Percentiles rank a stretch among this genome's conserved stretches.
These are phyloP conservation scores for Diaporthe citri DNA, from an alignment of 2,329 filamentous ascomycete species.

Conservation along the genomic window DNA sequence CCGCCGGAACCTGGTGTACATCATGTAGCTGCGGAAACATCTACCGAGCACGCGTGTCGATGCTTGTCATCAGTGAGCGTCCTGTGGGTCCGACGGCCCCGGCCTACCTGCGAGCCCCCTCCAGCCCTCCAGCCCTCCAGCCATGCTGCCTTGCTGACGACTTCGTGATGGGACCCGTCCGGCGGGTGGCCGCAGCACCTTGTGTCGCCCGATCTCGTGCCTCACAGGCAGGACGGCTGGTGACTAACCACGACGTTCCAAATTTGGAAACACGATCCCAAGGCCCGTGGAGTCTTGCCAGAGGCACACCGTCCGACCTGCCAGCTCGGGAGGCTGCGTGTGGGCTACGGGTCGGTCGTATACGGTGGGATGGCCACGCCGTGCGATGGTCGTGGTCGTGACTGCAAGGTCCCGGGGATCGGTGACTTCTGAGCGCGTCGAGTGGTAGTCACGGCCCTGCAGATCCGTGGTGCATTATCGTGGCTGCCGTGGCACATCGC, in stretches of 20 bases:
- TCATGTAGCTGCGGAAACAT: conserved; percentile 19
- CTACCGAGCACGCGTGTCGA: conserved; percentile 11
- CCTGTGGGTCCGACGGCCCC: not conserved
- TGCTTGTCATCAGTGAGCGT: not conserved
- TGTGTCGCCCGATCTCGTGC: conserved; percentile 29
- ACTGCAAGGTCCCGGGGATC: conserved; percentile 40
- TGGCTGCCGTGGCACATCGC: conserved; percentile 35
- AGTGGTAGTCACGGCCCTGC: conserved; percentile 32
- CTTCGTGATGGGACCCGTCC: conserved; percentile 8
- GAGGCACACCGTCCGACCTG: not conserved
- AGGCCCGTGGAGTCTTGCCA: not conserved
- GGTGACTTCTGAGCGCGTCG: conserved; percentile 22
- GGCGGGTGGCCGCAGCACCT: conserved; percentile 7
- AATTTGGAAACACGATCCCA: conserved; percentile 21
- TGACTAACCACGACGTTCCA: not conserved
- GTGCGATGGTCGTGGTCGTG: conserved; percentile 27
- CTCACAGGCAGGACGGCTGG: conserved; percentile 7
- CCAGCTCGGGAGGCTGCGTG: not conserved
- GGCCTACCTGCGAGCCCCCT: not conserved
- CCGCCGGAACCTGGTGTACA: not conserved
- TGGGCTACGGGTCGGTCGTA: conserved; percentile 1
- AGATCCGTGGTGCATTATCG: conserved; percentile 37
- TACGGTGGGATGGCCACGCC: not conserved
- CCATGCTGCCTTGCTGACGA: not conserved
- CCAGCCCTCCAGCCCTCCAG: not conserved